Conservation (phyloP, 441 rosid genomes). For the Metrosideros polymorpha region DNA sequence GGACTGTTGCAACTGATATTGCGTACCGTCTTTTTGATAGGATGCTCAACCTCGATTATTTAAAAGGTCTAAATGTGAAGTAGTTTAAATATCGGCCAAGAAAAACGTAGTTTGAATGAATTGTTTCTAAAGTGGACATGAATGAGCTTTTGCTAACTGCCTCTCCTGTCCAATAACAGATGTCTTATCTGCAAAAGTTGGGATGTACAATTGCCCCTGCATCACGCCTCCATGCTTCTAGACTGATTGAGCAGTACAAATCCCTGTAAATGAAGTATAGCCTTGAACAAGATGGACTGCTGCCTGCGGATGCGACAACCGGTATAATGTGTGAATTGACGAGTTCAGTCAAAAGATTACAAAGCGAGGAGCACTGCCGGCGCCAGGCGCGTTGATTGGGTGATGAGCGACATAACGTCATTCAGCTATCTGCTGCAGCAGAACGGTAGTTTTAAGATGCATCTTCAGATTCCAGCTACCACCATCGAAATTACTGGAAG, state of each 20-base stretch:
- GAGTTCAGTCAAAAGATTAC: neutral
- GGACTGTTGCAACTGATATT: neutral
- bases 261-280: constrained; percentile 22
- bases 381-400: neutral
- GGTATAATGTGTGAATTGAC: neutral
- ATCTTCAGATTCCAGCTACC: neutral
- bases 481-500: neutral
- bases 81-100: neutral
- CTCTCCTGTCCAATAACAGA: constrained; percentile 15
- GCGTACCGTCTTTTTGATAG: neutral
- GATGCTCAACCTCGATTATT: neutral
- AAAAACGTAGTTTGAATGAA: neutral
- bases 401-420: neutral
- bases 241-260: constrained; percentile 65
- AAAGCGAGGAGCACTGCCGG: neutral
- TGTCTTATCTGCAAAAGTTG: constrained; percentile 46
- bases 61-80: neutral
- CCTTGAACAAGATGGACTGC: neutral
- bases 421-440: neutral
- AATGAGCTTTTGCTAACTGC: neutral
- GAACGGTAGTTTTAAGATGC: neutral
- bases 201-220: constrained; percentile 58
- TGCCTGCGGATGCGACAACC: neutral
- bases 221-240: constrained; percentile 72
- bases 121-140: neutral